Conservation (phyloP, 306 rosid species). For the Prunus mongolica region DNA sequence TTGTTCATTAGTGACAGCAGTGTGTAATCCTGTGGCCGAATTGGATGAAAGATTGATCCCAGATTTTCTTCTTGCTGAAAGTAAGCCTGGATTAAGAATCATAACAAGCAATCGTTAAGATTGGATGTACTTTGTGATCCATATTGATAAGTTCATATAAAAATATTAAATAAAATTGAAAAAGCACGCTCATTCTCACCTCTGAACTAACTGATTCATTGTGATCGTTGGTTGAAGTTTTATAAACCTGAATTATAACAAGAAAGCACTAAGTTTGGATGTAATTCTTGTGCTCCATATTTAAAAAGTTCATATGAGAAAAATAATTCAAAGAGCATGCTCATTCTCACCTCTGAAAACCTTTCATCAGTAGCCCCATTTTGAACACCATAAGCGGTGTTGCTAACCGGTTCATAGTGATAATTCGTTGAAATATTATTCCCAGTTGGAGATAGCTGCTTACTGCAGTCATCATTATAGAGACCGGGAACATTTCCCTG, state of each 20-base stretch:
- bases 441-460: background rate
- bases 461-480: background rate
- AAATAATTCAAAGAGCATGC: background rate
- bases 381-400: background rate
- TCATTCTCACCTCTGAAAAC: conserved; percentile 31
- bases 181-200: conserved; percentile 21
- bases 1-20: background rate
- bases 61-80: background rate
- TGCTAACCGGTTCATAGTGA: background rate
- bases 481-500: background rate
- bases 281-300: background rate
- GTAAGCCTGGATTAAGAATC: conserved; percentile 24
- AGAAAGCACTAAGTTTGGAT: background rate
- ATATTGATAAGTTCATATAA: background rate
- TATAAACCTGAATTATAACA: too few relatives aligned
- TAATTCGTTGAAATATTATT: background rate
- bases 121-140: conserved; percentile 1
- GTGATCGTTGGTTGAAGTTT: background rate
- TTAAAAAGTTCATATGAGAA: background rate
- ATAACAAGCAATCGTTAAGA: conserved; percentile 5
- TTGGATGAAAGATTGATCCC: background rate
- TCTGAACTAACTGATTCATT: background rate
- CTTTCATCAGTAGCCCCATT: background rate
- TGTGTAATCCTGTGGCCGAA: background rate
- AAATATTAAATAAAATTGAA: conserved; percentile 1